Base-by-base conservation (phyloP, 2,329 filamentous ascomycete species). In the Clarireedia sp. region DNA sequence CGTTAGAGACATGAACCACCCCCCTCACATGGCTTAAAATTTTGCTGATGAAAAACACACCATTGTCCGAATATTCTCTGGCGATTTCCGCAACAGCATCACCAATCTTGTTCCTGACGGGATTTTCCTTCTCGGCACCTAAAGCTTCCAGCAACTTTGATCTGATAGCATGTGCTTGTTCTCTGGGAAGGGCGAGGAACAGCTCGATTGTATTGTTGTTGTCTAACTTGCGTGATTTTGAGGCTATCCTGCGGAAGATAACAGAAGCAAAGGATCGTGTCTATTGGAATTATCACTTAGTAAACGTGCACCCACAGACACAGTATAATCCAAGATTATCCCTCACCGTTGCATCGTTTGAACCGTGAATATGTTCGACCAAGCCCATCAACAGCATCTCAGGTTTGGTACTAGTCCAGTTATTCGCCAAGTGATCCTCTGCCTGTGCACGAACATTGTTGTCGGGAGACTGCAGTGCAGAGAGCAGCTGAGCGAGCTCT, bases 51-150 rank as follows among this genome's bases (percentile, higher is more conserved):
- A 33, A 33, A 38, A 55, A 75, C 85, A 71, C 78, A 95, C 90
- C 86, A 67, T 87, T 90, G 66, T 97, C 94, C 45, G 89, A 87
- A 73, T 96, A 96, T 74, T 99, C 90, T 67, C 94, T 84, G 45
- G 92, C 94, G 58, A 99, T 79, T 73, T 99, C 94, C 23, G 94
- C 94, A 59, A 97, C 88, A n/a, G 92, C 90, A 73, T 99, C 94
- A 65, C 91, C 94, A 69, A 97, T 88, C 73, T 99, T 99, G 75
- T 96, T 94, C 66, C 94, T 81, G 47, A 96, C 88, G 40, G 81
- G 77, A 59, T 84, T 80, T 59, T 87, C 81, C 21, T 81, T 75
- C 74, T 97, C 94, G 59, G 76, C 78, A 56, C 82, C 82, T 52
- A 96, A 77, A 51, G 83, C 84, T 67, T 91, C 81, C 43, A 97